phyloP scores from a whole-genome alignment of 202 grass and related monocot species.

The Bolboschoenoplectus hybrid region DNA sequence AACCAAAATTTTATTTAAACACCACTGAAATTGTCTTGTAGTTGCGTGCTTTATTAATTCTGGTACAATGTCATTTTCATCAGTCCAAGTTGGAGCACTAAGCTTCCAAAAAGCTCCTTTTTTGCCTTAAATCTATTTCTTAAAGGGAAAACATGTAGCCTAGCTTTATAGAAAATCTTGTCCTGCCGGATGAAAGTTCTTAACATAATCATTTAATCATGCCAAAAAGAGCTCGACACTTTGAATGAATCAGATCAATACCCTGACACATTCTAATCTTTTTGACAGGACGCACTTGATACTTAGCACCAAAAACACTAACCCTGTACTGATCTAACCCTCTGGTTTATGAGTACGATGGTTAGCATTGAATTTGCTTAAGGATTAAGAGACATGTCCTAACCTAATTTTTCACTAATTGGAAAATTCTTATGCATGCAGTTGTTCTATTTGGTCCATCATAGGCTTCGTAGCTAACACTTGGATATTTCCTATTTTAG shows the following conservation, averaged over 20 bases:
- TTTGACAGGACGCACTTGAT: background rate
- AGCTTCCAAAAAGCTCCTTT: slow-evolving; percentile 32
- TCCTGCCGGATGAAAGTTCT: background rate
- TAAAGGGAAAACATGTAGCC: background rate
- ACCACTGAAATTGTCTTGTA: slow-evolving; percentile 36
- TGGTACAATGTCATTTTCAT: slow-evolving; percentile 33
- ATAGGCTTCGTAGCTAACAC: too few species aligned
- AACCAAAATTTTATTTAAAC: background rate
- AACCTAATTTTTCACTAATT: too few species aligned
- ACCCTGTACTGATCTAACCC: background rate
- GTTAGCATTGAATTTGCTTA: background rate
- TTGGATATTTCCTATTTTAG: too few species aligned
- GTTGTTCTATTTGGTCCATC: too few species aligned
- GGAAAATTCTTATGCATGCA: too few species aligned
- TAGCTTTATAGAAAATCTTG: slow-evolving; percentile 22
- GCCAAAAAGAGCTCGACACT: slow-evolving; percentile 26
- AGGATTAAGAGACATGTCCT: background rate
- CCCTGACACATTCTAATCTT: background rate
- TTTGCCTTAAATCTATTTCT: slow-evolving; percentile 27
- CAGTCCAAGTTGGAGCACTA: slow-evolving; percentile 35
- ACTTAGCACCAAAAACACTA: background rate
- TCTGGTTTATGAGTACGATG: background rate
- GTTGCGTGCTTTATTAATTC: slow-evolving; percentile 22
- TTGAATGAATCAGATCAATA: slow-evolving; percentile 12
- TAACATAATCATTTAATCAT: background rate